Base-by-base conservation (phyloP, 805 yeast genomes). In the Yarrowia sp. region DNA sequence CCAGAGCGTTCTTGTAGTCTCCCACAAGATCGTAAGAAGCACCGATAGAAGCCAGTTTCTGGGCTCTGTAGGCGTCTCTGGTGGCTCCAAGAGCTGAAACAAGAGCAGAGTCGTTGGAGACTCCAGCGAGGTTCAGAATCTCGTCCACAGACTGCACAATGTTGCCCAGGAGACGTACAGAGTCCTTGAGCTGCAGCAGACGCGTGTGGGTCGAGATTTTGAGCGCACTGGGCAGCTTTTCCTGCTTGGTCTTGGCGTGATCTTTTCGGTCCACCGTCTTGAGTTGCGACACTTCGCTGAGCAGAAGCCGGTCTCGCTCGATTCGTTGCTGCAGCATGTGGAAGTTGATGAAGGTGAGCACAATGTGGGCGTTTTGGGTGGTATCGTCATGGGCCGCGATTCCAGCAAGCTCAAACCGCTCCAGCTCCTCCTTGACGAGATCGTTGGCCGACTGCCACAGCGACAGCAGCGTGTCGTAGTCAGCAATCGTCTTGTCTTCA, bases 71-170 rank as follows among this genome's bases (percentile, higher is more conserved):
- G 67, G 78, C 84, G 9, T 72, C 71, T 32, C 78, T 76, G 69
- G 90, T 76, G 16, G 80, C 69, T 12, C 78, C 80, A 48, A 95
- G 78, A 9, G 87, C 83, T 7, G 77, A 76, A 67, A 78, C 73
- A 64, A 93, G 79, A 22, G 82, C 86, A 62, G 89, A 95, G 72
- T 91, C 96, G 62, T 90, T 89, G 71, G 88, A 85, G 19, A 93
- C 96, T 80, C 98, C 98, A 0, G 98, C 97, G 61, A 95, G 80
- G 67, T 91, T 96, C 71, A 82, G 79, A 51, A 91, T 76, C 68
- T 87, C 87, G 3, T 75, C 76, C 36, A 87, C 73, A 17, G 88
- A 85, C 52, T 80, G 77, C 12, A 81, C 73, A 40, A 90, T 80
- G 9, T 81, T 77, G 22, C 81, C 83, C 66, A 79, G 80, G 24